Evolutionary conservation across 441 rosid species (phyloP), one percentile per base, ranked within the genome.

Genomic region (Gossypium trilobum): DNA sequence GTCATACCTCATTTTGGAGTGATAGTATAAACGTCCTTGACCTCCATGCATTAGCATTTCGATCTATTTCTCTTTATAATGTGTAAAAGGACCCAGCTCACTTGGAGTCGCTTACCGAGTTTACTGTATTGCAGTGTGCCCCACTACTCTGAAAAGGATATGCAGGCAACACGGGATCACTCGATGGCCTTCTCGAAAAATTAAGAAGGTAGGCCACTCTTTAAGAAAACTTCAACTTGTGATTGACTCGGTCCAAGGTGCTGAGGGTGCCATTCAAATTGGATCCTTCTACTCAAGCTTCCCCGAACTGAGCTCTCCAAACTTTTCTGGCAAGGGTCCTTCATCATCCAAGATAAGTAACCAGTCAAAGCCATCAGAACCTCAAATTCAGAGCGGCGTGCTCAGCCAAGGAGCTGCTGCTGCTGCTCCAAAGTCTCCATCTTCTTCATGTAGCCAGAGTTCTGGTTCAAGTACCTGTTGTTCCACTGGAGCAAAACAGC

Each of bases 131-230:
- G 83, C 90, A 92, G 98, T 90, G 75, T 92, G 96, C 70, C 98
- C 98, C 14, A 92, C 98, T 61, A 92, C 96, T 31, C 74, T 92
- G 83, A 90, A 92, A 83, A 82, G 96, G 84, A 90, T 92, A 79
- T 92, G 96, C 87, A 87, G 98, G 79, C 90, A 87, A 75, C 91
- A 92, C n/a, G 98, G 98, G 14, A 92, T 92, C 78, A 82, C 81
- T 63, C 82, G 96, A 50, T 92, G 98, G 98, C 98, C 98, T 17
- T 90, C 96, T 39, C 82, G 96, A 46, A 90, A 92, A 82, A 87
- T 92, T 82, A 90, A 92, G 85, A 92, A 92, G 81, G 95, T 92
- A 14, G 91, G 91, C 23, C 93, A 88, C 76, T 86, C 98, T 4
- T 77, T 91, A 65, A 89, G 77, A 84, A 92, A 92, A 81, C 93